Evolutionary conservation across 768 basidiomycete genomes (phyloP).

Genomic region (Fomitopsis serialis): DNA sequence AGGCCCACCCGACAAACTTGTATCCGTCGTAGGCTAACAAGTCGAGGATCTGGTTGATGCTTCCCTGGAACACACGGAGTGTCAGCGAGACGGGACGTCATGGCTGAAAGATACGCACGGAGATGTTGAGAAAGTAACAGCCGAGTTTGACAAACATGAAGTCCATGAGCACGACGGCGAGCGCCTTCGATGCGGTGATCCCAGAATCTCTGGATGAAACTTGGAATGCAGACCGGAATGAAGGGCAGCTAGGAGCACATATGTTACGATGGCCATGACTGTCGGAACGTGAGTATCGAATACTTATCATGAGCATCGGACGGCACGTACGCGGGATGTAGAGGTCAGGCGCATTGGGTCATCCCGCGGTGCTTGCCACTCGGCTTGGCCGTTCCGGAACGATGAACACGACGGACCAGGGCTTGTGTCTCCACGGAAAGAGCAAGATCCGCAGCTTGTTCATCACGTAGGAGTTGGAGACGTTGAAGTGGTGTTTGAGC

Average conservation of each 20-base stretch:
- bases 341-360: slow-evolving; percentile 92
- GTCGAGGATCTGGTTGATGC: slow-evolving; percentile 61
- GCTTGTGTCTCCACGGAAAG: slow-evolving; percentile 93
- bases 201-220: slow-evolving; percentile 92
- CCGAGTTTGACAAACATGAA: slow-evolving; percentile 87
- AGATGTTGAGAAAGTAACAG: slow-evolving; percentile 88
- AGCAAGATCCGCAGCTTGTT: slow-evolving; percentile 80
- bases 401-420: slow-evolving; percentile 72
- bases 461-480: slow-evolving; percentile 93
- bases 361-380: slow-evolving; percentile 86
- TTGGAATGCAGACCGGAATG: slow-evolving; percentile 76
- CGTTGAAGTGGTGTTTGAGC: slow-evolving; percentile 91
- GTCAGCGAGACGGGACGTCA: neutral
- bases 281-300: slow-evolving; percentile 4
- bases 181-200: slow-evolving; percentile 75
- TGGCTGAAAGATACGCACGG: slow-evolving; percentile 8
- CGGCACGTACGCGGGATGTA: slow-evolving; percentile 80
- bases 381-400: slow-evolving; percentile 63
- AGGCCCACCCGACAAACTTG: slow-evolving; percentile 88
- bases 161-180: slow-evolving; percentile 83
- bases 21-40: slow-evolving; percentile 92
- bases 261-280: slow-evolving; percentile 97
- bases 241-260: slow-evolving; percentile 84
- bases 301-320: neutral
- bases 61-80: slow-evolving; percentile 33